Base-by-base conservation (phyloP, 2,329 filamentous ascomycete genomes). In the Verticillium nubilum region DNA sequence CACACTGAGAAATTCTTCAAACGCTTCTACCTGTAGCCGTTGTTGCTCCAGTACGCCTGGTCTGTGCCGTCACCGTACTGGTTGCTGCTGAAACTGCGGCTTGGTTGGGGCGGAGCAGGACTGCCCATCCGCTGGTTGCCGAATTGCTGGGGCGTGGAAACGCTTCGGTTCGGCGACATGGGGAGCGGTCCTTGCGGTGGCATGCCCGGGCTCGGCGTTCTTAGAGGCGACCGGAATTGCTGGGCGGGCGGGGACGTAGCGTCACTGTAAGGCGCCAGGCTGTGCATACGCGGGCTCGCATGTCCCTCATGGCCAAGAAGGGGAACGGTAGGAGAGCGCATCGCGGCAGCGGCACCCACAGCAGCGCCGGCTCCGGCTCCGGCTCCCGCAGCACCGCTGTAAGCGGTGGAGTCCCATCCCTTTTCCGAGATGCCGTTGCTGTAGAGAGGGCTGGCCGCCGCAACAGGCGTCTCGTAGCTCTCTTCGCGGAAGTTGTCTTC, bases 401-500 rank as follows among this genome's bases (percentile, higher is more conserved):
- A 65, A 4, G 65, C 62, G 13, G 60, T 59, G 9, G 57, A 55
- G 6, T 64, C 65, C 65, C 67, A 70, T 12, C 57, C 58, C 61
- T 71, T 73, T 63, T 73, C 69, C 25, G 69, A 67, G 17, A 66
- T 66, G 0, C 64, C 67, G 10, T 58, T 64, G 13, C 65, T 63
- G 12, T 63, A 62, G 19, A 68, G 65, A n/a, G 71, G 68, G 52
- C 69, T 63, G 17, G 60, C 61, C 5, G 69, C 66, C 25, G 68
- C 66, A 26, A 59, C 63, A 5, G 70, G 67, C 5, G 76, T 62
- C 54, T 65, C 70, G 64, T 75, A 75, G 35, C 69, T 63, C 52
- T 69, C 66, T 19, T 63, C 62, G 28, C 65, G 67, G n/a, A 64
- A 61, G 50, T 67, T 61, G 25, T 68, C 70, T 27, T 67, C 67